These are phyloP conservation scores for Russula virescens DNA, from an alignment of 768 basidiomycete genomes.

Conservation along the genomic window DNA sequence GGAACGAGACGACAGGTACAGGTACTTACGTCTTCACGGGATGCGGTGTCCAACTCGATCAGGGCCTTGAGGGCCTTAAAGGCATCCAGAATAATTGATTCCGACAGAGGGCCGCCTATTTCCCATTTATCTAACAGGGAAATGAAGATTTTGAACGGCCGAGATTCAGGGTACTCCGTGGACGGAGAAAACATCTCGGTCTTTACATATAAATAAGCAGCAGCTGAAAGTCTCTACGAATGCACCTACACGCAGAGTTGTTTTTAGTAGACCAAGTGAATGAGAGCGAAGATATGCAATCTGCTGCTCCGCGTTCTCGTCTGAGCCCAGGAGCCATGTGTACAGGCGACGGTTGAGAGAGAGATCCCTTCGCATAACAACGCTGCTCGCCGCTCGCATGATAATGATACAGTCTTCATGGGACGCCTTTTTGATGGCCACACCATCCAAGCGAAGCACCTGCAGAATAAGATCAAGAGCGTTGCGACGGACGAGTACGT, in stretches of 20 bases:
- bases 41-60: slow-evolving; percentile 46
- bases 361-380: slow-evolving; percentile 88
- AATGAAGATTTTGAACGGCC: slow-evolving; percentile 95
- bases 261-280: slow-evolving; percentile 63
- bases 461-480: slow-evolving; percentile 81
- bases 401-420: slow-evolving; percentile 73
- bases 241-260: slow-evolving; percentile 57
- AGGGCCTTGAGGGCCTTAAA: slow-evolving; percentile 64
- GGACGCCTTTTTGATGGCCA: slow-evolving; percentile 61
- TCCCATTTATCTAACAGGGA: slow-evolving; percentile 97
- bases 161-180: slow-evolving; percentile 66
- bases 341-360: slow-evolving; percentile 91
- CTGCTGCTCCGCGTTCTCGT: slow-evolving; percentile 73
- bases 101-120: slow-evolving; percentile 77
- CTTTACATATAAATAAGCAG: slow-evolving; percentile 34
- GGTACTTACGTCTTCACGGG: slow-evolving; percentile 53
- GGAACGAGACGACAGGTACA: not conserved
- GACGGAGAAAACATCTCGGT: slow-evolving; percentile 72
- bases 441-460: slow-evolving; percentile 67
- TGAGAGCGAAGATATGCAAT: slow-evolving; percentile 61
- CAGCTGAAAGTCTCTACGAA: not conserved
- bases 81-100: slow-evolving; percentile 71
- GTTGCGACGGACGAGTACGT: slow-evolving; percentile 81
- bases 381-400: slow-evolving; percentile 79
- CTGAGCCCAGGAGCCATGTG: slow-evolving; percentile 85